phyloP scores from a whole-genome alignment of 1,139 yeast species.

The Protomyces arabidopsidicola region DNA sequence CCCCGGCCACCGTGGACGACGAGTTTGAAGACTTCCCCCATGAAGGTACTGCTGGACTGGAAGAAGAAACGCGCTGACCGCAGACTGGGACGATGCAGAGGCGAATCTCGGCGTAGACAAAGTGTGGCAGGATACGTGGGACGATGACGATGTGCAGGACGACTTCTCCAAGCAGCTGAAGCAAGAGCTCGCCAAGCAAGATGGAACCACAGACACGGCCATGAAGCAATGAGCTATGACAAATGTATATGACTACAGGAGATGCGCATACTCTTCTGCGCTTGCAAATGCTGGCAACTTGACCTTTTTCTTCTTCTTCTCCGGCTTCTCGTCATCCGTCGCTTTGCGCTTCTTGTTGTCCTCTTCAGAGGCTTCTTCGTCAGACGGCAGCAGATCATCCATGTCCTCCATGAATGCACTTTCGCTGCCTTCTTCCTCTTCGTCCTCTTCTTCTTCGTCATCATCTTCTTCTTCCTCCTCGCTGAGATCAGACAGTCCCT shows the following conservation, averaged over 20 bases:
- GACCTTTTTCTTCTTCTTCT: conserved; percentile 57
- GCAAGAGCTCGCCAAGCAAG: conserved; percentile 39
- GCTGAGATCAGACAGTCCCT: conserved; percentile 35
- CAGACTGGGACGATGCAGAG: conserved; percentile 52
- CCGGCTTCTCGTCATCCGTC: conserved; percentile 35
- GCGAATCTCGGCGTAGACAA: conserved; percentile 46
- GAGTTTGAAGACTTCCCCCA: conserved; percentile 94
- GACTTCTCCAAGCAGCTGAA: conserved; percentile 69
- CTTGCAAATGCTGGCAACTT: conserved; percentile 83
- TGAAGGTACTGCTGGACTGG: conserved; percentile 51
- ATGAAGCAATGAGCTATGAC: conserved; percentile 14
- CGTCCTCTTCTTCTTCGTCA: conserved; percentile 29
- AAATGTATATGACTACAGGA: not conserved
- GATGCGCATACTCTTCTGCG: conserved; percentile 71
- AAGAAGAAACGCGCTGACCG: not conserved
- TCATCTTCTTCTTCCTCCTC: conserved; percentile 36
- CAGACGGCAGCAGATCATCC: conserved; percentile 27
- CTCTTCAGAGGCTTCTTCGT: not conserved
- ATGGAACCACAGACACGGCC: conserved; percentile 6
- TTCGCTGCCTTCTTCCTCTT: conserved; percentile 33
- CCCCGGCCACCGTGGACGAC: conserved; percentile 50
- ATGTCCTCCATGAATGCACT: conserved; percentile 32
- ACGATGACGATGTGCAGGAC: conserved; percentile 76
- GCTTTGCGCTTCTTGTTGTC: conserved; percentile 42
- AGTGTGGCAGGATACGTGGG: conserved; percentile 95